phyloP scores from a whole-genome alignment of 129 eudicot species.

The Cynara cardunculus region DNA sequence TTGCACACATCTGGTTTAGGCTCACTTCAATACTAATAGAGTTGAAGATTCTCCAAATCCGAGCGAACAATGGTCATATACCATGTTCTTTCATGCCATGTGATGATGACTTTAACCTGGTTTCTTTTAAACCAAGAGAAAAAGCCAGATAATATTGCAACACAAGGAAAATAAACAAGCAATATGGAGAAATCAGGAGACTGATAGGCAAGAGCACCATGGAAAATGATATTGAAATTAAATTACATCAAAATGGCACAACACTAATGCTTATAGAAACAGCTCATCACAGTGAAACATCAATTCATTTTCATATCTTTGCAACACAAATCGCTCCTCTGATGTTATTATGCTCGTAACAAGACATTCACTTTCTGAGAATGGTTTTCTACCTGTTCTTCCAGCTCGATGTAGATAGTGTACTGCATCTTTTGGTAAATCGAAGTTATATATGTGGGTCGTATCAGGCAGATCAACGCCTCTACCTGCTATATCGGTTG shows the following conservation, averaged over 20 bases:
- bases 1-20: not conserved
- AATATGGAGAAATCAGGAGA: not conserved
- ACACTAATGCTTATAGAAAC: conserved; percentile 28
- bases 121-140: not conserved
- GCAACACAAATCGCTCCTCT: conserved; percentile 78
- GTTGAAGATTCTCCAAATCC: not conserved
- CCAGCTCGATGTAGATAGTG: conserved; percentile 94
- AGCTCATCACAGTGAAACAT: conserved; percentile 61
- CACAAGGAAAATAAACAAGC: not conserved
- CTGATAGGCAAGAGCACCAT: not conserved
- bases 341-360: conserved; percentile 80
- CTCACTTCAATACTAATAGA: not conserved
- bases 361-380: conserved; percentile 58
- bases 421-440: conserved; percentile 87
- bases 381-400: conserved; percentile 94
- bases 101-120: not conserved
- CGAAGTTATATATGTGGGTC: conserved; percentile 92
- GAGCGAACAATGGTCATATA: not conserved
- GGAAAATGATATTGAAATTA: not conserved
- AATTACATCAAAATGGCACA: not conserved
- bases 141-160: not conserved
- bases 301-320: conserved; percentile 75
- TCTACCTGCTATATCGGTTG: conserved; percentile 95
- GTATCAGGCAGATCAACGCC: conserved; percentile 95
- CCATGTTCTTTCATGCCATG: not conserved